Conservation (phyloP, 495 filamentous ascomycete genomes). For the Aspergillus hancockii region DNA sequence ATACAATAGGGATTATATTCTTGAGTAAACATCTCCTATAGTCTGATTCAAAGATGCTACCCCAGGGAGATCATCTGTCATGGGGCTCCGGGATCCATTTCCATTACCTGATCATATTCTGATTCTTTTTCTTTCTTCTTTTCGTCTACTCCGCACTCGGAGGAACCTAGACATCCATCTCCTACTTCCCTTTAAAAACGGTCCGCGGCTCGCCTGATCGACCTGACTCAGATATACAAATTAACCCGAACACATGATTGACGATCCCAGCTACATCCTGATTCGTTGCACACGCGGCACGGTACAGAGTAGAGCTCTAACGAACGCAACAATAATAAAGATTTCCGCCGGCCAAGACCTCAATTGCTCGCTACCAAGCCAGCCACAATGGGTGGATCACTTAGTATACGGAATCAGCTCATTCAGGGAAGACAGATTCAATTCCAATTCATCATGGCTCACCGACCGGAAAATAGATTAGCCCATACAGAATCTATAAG, state of each 20-base stretch:
- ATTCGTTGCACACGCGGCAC: too few relatives aligned
- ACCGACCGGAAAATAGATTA: neutral
- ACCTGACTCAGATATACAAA: too few relatives aligned
- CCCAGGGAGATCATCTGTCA: neutral
- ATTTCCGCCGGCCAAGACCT: too few relatives aligned
- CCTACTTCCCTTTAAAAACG: neutral
- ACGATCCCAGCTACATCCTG: too few relatives aligned
- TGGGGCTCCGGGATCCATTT: neutral
- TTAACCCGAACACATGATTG: too few relatives aligned
- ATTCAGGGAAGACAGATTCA: neutral
- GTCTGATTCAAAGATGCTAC: neutral
- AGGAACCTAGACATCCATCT: neutral
- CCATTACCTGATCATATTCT: neutral
- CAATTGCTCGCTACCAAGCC: neutral
- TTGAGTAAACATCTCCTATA: neutral
- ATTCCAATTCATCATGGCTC: neutral
- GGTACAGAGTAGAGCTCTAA: too few relatives aligned
- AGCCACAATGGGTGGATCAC: neutral
- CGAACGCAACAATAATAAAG: too few relatives aligned
- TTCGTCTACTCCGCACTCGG: neutral
- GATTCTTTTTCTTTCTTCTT: neutral
- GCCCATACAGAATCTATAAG: neutral
- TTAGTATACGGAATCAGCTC: neutral
- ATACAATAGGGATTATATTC: neutral
- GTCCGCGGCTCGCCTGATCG: neutral